Evolutionary conservation across 208 protist genomes (phyloP), one percentile per base, ranked within the genome.

Genomic region (Crithidia thermophila): DNA sequence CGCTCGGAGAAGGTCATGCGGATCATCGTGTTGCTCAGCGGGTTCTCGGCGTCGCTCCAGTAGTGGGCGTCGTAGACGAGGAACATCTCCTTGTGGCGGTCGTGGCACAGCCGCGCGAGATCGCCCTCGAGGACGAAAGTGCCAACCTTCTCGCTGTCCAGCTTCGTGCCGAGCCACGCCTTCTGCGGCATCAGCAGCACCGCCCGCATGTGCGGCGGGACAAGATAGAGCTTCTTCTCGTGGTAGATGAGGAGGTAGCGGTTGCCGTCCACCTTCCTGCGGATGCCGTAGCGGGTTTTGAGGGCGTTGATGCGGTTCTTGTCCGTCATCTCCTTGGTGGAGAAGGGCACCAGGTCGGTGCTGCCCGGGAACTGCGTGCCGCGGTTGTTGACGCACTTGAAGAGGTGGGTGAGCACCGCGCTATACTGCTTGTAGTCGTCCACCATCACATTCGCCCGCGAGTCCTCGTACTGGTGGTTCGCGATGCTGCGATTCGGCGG

Each of bases 51-150:
- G 16, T 91, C 77, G 66, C 76, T 88, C 90, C 90, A 93, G 79
- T 78, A 95, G 62, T 86, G 76, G 27, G 77, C 79, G 50, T 95
- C 90, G 69, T 85, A 85, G 4, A 81, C 87, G 23, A 95, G 62
- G 60, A 95, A 91, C 46, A 84, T 80, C 55, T 95, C 84, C 64
- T 79, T 81, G 11, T 78, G 61, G 2, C 67, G 75, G 30, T 90
- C 86, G 57, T 64, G 53, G 36, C 34, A 67, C 20, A 88, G 58
- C 9, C 75, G 74, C 8, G 84, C 72, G 36, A 95, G 74, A 58
- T 88, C 83, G 50, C 90, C 90, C 52, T 93, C 86, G 10, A 95
- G 78, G 11, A 91, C 81, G 53, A 92, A 88, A 34, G 45, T 69
- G 40, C 72, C 77, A 11, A 91, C 53, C 39, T 60, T 37, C 14